These are phyloP conservation scores for Caryopteris hybrid DNA, from an alignment of 305 asterid species.

Conservation along the genomic window DNA sequence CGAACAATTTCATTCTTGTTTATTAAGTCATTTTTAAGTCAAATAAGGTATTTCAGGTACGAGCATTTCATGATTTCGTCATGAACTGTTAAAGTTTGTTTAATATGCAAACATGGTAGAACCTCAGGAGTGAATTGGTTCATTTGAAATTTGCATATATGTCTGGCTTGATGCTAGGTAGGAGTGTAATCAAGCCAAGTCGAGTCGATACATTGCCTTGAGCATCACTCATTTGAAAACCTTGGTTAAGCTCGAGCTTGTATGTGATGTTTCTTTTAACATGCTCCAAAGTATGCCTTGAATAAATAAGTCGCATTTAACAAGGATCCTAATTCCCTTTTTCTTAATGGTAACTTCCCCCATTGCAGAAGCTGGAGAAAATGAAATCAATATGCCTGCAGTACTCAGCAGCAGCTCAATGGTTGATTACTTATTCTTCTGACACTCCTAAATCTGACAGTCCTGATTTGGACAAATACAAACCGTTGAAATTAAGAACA, in stretches of 20 bases:
- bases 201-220: too few relatives aligned
- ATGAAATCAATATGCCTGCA: slow-evolving; percentile 87
- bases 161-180: background rate
- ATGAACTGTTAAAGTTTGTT: background rate
- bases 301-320: background rate
- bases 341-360: slow-evolving; percentile 15
- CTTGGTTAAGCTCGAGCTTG: background rate
- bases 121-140: background rate
- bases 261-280: background rate
- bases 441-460: slow-evolving; percentile 42
- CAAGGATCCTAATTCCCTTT: background rate
- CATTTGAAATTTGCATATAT: slow-evolving; percentile 6
- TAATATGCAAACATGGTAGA: background rate
- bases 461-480: slow-evolving; percentile 44
- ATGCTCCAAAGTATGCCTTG: background rate
- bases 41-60: background rate
- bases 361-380: slow-evolving; percentile 83
- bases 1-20: slow-evolving; percentile 2
- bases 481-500: slow-evolving; percentile 60
- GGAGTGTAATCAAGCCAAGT: background rate
- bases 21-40: background rate
- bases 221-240: too few relatives aligned
- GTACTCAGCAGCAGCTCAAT: slow-evolving; percentile 86
- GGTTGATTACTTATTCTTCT: slow-evolving; percentile 63
- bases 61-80: background rate